These are phyloP conservation scores for Aspergillus versicolor DNA, from an alignment of 2,329 filamentous ascomycete species.

Conservation along the genomic window DNA sequence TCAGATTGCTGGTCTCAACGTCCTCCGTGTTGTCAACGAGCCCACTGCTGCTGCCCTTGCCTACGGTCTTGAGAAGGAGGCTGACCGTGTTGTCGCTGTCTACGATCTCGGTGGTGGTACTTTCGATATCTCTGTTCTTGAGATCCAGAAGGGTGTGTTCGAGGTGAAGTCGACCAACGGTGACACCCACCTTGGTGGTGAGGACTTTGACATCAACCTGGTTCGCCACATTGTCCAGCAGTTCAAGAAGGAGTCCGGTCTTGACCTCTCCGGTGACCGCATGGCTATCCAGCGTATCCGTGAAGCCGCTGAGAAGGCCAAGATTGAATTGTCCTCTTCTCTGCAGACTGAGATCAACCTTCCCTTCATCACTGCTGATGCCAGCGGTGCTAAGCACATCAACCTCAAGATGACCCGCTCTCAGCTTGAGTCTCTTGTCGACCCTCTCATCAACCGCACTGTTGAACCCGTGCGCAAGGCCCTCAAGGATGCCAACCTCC, in stretches of 20 bases:
- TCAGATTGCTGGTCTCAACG: slow-evolving; percentile 93
- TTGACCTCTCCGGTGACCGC: slow-evolving; percentile 87
- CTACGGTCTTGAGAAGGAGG: slow-evolving; percentile 94
- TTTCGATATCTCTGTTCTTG: slow-evolving; percentile 97
- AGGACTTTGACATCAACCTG: slow-evolving; percentile 94
- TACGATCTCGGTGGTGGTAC: slow-evolving; percentile 99
- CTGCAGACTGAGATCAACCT: slow-evolving; percentile 97
- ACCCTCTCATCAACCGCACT: slow-evolving; percentile 81
- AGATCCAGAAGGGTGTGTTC: slow-evolving; percentile 97
- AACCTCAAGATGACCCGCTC: slow-evolving; percentile 90
- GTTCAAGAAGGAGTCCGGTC: slow-evolving; percentile 93
- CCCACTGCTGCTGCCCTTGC: slow-evolving; percentile 93
- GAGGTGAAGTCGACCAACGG: slow-evolving; percentile 99
- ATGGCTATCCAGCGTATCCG: slow-evolving; percentile 99
- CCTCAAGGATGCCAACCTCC: slow-evolving; percentile 88
- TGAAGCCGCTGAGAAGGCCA: slow-evolving; percentile 98
- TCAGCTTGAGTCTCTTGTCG: slow-evolving; percentile 90
- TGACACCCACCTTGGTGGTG: slow-evolving; percentile 97
- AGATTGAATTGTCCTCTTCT: slow-evolving; percentile 96
- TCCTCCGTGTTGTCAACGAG: slow-evolving; percentile 97
- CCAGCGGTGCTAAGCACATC: slow-evolving; percentile 96
- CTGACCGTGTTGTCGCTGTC: slow-evolving; percentile 85
- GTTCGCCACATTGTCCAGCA: slow-evolving; percentile 91
- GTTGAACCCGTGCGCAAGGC: slow-evolving; percentile 94
- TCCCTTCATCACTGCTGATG: slow-evolving; percentile 96